A percentile compares a stretch with the other conserved stretches of the same genome.
These are phyloP conservation scores for Styphnolobium japonicum DNA, from an alignment of 306 rosid species.

Conservation along the genomic window DNA sequence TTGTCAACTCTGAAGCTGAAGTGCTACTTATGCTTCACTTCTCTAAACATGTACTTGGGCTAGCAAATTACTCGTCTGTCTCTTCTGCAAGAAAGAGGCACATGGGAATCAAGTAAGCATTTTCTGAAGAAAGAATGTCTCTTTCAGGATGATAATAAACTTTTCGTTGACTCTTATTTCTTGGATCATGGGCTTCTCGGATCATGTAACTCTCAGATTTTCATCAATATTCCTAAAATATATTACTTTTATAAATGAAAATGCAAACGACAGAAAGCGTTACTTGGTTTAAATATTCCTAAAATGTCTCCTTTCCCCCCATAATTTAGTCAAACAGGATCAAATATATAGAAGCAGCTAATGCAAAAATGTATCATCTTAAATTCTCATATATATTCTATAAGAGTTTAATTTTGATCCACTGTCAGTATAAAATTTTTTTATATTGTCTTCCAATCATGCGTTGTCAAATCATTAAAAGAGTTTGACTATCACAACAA, in stretches of 20 bases:
- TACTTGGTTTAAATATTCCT: background rate
- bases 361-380: background rate
- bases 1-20: background rate
- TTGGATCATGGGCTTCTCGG: slow-evolving; percentile 90
- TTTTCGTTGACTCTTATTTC: slow-evolving; percentile 52
- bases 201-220: slow-evolving; percentile 40
- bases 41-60: background rate
- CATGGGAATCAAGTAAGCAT: slow-evolving; percentile 31
- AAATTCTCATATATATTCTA: too few species aligned
- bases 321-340: too few species aligned
- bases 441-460: too few species aligned
- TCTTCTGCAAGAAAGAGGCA: slow-evolving; percentile 22
- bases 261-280: background rate
- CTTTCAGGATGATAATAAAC: slow-evolving; percentile 22
- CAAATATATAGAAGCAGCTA: background rate
- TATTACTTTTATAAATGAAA: background rate
- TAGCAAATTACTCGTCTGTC: slow-evolving; percentile 5
- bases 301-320: background rate
- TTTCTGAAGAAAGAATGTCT: slow-evolving; percentile 55
- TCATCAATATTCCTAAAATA: slow-evolving; percentile 5
- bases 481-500: too few species aligned
- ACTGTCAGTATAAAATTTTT: too few species aligned
- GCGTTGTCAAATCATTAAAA: too few species aligned
- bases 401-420: too few species aligned
- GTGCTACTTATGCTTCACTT: background rate